These are phyloP conservation scores for Talaromyces sp. DNA, from an alignment of 2,329 filamentous ascomycete species.

Conservation along the genomic window DNA sequence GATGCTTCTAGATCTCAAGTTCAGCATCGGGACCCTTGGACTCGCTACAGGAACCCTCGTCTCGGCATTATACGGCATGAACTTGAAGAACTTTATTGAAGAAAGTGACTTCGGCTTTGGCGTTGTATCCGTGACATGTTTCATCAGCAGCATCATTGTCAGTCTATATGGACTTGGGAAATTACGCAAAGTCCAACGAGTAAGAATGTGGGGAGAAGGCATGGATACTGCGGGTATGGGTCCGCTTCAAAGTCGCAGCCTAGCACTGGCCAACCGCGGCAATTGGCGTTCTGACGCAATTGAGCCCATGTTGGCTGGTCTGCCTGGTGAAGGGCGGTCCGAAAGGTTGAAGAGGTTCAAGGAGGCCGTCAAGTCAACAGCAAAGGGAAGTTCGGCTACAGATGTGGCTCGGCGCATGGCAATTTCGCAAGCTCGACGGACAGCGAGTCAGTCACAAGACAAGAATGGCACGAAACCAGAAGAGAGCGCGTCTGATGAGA, in stretches of 20 bases:
- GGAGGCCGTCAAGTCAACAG: slow-evolving; percentile 31
- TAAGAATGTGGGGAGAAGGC: slow-evolving; percentile 77
- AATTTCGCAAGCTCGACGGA: slow-evolving; percentile 7
- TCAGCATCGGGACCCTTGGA: slow-evolving; percentile 92
- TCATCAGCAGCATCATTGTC: slow-evolving; percentile 71
- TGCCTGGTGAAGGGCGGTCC: slow-evolving; percentile 40
- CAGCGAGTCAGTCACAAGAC: background rate
- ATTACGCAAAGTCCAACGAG: slow-evolving; percentile 79
- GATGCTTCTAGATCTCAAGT: slow-evolving; percentile 95
- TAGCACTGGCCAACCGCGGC: slow-evolving; percentile 28
- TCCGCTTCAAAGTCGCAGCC: slow-evolving; percentile 29
- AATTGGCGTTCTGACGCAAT: slow-evolving; percentile 48
- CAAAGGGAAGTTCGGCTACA: slow-evolving; percentile 20
- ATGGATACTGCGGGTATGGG: slow-evolving; percentile 33
- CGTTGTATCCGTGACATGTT: slow-evolving; percentile 68
- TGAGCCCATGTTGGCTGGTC: slow-evolving; percentile 41
- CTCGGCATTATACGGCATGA: slow-evolving; percentile 99
- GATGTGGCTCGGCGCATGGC: slow-evolving; percentile 18
- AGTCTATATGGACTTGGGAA: slow-evolving; percentile 81
- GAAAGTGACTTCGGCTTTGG: slow-evolving; percentile 85
- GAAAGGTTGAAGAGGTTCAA: slow-evolving; percentile 40
- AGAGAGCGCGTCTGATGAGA: background rate
- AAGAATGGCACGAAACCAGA: slow-evolving; percentile 3
- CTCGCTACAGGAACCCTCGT: slow-evolving; percentile 92
- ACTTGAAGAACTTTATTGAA: slow-evolving; percentile 97